Base-by-base conservation (phyloP, 768 basidiomycete species). In the Pleurotus citrinopileatus region DNA sequence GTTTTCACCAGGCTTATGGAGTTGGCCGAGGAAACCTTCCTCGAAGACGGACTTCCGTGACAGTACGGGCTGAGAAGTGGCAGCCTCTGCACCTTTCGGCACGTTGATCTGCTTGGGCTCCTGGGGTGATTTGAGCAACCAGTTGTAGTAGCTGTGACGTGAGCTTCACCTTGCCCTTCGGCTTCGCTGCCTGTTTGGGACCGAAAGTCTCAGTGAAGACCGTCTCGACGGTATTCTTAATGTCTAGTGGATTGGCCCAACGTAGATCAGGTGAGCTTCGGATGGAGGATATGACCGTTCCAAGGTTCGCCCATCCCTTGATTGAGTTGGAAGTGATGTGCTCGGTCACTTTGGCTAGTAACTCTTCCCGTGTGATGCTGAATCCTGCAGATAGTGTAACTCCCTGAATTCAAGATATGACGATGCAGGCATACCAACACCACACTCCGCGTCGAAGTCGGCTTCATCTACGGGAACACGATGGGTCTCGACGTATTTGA, bases 1-100 rank as follows among this genome's bases (percentile, higher is more conserved):
- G 71, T 98, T 99, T 64, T 79, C 94, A 38, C 97, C 97, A 7
- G 94, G 92, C 64, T 87, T 93, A 67, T 99, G 95, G 25, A 99
- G 83, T 52, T 82, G 76, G 1, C 93, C 93, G 10, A 99, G 82
- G 74, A 96, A 98, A 3, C 97, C 97, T 65, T 96, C 93, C 57
- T 91, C 87, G 64, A 98, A 99, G 20, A 98, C 89, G 1, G 85
- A 72, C 59, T 80, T 86, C 63, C 76, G 65, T 55, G 74, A 55
- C 55, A 72, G 53, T 59, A 74, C 60, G 64, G 72, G 69, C 2
- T 74, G 66, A 8, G 73, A 63, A 20, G 69, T 59, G n/a, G 61
- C 48, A 13, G 56, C 47, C 37, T 68, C 60, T 38, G 68, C 69
- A 3, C 70, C 64, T 22, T 75, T 42, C 51, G 62, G 27, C 70